Base-by-base conservation (phyloP, 78 protist genomes). In the Abeoforma whisleri region DNA sequence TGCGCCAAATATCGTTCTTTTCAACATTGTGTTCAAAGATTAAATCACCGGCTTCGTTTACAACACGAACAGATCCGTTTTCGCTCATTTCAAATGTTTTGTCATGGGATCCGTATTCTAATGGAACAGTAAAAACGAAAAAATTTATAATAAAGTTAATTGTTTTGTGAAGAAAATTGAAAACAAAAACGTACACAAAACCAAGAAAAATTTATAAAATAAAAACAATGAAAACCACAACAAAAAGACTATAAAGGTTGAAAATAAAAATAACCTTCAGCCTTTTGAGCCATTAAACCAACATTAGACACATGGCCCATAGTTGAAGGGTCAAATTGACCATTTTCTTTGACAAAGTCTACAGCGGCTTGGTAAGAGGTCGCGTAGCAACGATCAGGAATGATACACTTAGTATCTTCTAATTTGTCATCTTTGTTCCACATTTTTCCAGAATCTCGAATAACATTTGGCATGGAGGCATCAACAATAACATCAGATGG, bases 361-460 rank as follows among this genome's bases (percentile, higher is more conserved):
- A 79, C 83, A 19, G 83, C 83, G 8, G 83, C n/a, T 33, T 79
- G 83, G 0, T 57, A 79, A 39, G 57, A 40, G n/a, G 76, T 40
- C 5, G 83, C 83, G 68, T 79, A 79, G 0, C 83, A 79, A 34
- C 83, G 31, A n/a, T 79, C 83, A 57, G 83, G 83, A 57, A 79
- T 79, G 12, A 79, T 33, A 38, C 83, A 79, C 68, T 79, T 79
- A 16, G 83, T 79, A 57, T 79, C 83, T 79, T 79, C 76, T 33
- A 79, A 57, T 57, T 79, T 38, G n/a, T 57, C 83, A 0, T 40
- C 83, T 57, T 33, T 38, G 68, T 79, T 79, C 35, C 57, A 79
- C 83, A 79, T 79, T 57, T n/a, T n/a, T 34, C 83, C 83, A 38
- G 83, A 79, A 79, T 79, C 83, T 30, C 83, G 83, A 33, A 79